phyloP scores from a whole-genome alignment of 352 stramenopile genomes.

The Pythium dissimile region DNA sequence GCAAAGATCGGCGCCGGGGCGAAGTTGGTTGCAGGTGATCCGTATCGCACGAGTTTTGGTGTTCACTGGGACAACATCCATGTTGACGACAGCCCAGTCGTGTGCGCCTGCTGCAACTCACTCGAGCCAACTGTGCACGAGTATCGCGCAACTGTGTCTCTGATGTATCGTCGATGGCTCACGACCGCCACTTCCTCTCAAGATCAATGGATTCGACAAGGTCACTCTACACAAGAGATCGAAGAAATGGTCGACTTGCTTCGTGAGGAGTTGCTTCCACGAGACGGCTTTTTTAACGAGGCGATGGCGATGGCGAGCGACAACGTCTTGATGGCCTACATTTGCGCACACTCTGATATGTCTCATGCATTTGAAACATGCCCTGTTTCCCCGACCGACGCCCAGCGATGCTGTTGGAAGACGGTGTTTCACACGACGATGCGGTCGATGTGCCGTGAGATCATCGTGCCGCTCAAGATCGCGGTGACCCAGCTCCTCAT shows the following conservation, averaged over 20 bases:
- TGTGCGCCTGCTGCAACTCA: constrained; percentile 1
- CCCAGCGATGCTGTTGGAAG: not conserved
- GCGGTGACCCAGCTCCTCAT: not conserved
- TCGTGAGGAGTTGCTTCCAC: not conserved
- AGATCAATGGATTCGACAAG: not conserved
- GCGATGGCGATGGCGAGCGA: not conserved
- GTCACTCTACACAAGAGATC: not conserved
- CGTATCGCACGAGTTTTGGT: not conserved
- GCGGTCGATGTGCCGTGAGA: not conserved
- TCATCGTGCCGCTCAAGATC: not conserved
- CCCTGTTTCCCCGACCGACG: not conserved
- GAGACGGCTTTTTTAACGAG: constrained; percentile 5
- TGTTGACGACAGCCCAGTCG: not conserved
- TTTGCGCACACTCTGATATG: constrained; percentile 7
- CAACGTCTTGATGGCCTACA: constrained; percentile 5
- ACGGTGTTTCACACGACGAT: constrained; percentile 4
- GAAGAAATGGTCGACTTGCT: not conserved
- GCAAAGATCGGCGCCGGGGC: not conserved
- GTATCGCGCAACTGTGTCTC: constrained; percentile 1
- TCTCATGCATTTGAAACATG: constrained; percentile 1
- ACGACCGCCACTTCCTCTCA: not conserved
- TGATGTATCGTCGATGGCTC: constrained; percentile 8
- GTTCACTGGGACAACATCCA: constrained; percentile 14
- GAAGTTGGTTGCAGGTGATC: not conserved
- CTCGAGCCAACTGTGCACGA: not conserved